Conservation (phyloP, 768 basidiomycete species). For the Tulasnella sp. region DNA sequence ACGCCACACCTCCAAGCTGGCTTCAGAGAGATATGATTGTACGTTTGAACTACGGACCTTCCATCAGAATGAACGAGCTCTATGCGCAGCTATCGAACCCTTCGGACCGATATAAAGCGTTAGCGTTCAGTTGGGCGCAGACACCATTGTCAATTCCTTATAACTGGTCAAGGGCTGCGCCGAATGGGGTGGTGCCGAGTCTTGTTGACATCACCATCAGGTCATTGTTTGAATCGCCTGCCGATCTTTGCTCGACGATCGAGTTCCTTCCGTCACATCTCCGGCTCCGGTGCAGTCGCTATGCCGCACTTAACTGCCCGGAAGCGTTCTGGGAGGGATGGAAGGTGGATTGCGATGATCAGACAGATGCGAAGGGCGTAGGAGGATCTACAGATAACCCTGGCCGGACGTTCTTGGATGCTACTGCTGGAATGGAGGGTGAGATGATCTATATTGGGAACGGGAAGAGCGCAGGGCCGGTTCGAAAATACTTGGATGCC, state of each 20-base stretch:
- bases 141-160: neutral
- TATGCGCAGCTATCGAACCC: neutral
- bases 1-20: constrained; percentile 5
- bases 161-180: neutral
- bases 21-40: no score
- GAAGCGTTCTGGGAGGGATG: neutral
- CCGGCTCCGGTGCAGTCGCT: neutral
- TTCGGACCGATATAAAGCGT: neutral
- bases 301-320: neutral
- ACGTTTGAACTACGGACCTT: no score
- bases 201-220: neutral
- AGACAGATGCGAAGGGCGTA: no score
- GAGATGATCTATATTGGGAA: constrained; percentile 10
- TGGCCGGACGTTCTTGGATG: neutral
- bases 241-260: neutral
- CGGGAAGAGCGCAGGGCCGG: neutral
- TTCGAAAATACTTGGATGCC: constrained; percentile 3
- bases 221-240: neutral
- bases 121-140: neutral
- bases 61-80: no score
- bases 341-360: neutral
- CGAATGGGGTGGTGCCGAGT: neutral
- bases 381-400: neutral
- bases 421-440: neutral
- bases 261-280: constrained; percentile 9